Percentiles rank a stretch among this genome's conserved stretches.
phyloP scores from a whole-genome alignment of 2,329 filamentous ascomycete species.

The Claviceps citrina region DNA sequence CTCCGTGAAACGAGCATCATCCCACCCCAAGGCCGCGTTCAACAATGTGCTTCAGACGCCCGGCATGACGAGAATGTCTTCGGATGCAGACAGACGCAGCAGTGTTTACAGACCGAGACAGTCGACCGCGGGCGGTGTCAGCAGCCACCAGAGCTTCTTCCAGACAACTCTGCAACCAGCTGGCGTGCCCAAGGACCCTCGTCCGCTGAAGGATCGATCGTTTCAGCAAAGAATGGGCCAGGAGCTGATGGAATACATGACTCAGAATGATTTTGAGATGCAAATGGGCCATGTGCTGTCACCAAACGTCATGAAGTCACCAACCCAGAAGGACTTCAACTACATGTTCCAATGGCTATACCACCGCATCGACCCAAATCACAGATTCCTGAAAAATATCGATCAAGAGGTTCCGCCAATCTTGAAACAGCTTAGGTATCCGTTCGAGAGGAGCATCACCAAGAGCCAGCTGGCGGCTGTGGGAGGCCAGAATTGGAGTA shows the following conservation, averaged over 20 bases:
- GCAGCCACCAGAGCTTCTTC: slow-evolving; percentile 78
- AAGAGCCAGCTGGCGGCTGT: slow-evolving; percentile 93
- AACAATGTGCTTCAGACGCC: slow-evolving; percentile 27
- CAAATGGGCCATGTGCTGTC: slow-evolving; percentile 93
- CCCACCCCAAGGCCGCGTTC: slow-evolving; percentile 50
- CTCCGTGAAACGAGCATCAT: slow-evolving; percentile 70
- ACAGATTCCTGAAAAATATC: slow-evolving; percentile 85
- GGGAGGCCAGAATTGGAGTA: slow-evolving; percentile 92
- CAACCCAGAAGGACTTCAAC: slow-evolving; percentile 96
- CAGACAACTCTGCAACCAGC: slow-evolving; percentile 69
- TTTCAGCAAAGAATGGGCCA: slow-evolving; percentile 74
- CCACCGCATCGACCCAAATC: slow-evolving; percentile 83
- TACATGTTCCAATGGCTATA: slow-evolving; percentile 98
- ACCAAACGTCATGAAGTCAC: slow-evolving; percentile 79
- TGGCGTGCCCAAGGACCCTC: slow-evolving; percentile 71
- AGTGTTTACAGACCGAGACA: slow-evolving; percentile 64
- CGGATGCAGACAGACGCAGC: slow-evolving; percentile 51
- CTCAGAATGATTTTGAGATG: slow-evolving; percentile 89
- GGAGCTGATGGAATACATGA: slow-evolving; percentile 81
- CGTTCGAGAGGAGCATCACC: slow-evolving; percentile 87
- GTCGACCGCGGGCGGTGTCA: slow-evolving; percentile 50
- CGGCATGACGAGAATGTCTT: slow-evolving; percentile 35
- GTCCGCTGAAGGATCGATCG: slow-evolving; percentile 65
- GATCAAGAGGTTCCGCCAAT: slow-evolving; percentile 89
- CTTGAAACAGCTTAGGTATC: slow-evolving; percentile 84